Conservation (phyloP, 2,329 filamentous ascomycete genomes). For the Aspergillus awamori region DNA sequence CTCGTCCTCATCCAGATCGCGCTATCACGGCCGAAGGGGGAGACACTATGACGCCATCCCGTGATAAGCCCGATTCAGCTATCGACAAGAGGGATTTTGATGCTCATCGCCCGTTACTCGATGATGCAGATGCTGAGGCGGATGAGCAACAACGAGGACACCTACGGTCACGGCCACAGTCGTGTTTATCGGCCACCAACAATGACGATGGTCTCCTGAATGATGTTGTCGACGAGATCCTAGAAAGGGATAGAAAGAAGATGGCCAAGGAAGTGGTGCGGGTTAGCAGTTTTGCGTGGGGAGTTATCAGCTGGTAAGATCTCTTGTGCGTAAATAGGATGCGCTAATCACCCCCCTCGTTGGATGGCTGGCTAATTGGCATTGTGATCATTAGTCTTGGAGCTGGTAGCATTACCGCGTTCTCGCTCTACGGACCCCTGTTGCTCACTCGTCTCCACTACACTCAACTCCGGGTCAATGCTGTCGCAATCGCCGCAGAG, state of each 20-base stretch:
- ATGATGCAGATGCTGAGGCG: conserved; percentile 18
- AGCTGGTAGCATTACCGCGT: conserved; percentile 89
- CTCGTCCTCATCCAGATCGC: background rate
- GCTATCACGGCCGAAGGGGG: background rate
- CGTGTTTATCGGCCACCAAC: conserved; percentile 23
- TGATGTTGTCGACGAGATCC: conserved; percentile 63
- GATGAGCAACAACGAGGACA: conserved; percentile 28
- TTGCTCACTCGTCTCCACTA: conserved; percentile 87
- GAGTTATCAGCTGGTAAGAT: conserved; percentile 59
- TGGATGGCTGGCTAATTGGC: conserved; percentile 9
- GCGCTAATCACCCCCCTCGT: background rate
- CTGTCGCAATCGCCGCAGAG: conserved; percentile 82
- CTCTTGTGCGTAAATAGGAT: background rate
- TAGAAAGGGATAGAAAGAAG: conserved; percentile 58
- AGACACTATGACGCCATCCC: conserved; percentile 29
- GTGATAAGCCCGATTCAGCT: conserved; percentile 20
- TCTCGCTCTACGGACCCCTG: conserved; percentile 88
- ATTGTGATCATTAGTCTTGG: conserved; percentile 58
- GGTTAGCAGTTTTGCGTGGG: conserved; percentile 62
- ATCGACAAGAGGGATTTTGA: conserved; percentile 54
- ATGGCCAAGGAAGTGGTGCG: conserved; percentile 58
- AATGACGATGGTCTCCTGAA: conserved; percentile 55
- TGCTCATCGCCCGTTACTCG: conserved; percentile 40
- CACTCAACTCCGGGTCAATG: conserved; percentile 88
- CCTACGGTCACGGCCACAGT: conserved; percentile 28